Evolutionary conservation across 2,329 filamentous ascomycete species (phyloP).

Genomic region (Sarocladiaceae sp.): DNA sequence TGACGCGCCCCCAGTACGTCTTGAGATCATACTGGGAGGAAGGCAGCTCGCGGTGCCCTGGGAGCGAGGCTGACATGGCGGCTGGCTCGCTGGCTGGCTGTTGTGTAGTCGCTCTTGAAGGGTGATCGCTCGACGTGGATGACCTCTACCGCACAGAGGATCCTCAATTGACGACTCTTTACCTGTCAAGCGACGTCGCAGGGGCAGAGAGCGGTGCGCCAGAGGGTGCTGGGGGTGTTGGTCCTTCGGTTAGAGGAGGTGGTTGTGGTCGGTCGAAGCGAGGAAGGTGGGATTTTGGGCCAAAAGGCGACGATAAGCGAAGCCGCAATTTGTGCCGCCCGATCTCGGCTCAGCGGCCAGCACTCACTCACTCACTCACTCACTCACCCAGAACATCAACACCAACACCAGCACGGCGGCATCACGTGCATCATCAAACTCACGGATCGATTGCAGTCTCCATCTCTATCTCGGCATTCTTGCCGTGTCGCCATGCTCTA

Average conservation of each 20-base stretch:
- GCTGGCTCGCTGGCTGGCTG: background rate
- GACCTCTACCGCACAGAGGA: background rate
- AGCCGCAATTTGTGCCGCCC: slow-evolving; percentile 6
- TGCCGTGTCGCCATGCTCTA: too few relatives aligned
- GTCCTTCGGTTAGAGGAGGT: background rate
- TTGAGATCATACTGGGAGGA: slow-evolving; percentile 85
- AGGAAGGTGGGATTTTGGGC: background rate
- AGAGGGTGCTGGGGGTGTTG: background rate
- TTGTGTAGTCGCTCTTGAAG: background rate
- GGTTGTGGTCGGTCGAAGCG: background rate
- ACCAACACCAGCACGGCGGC: background rate
- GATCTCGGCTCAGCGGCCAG: slow-evolving; percentile 13
- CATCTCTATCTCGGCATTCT: too few relatives aligned
- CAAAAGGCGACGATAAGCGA: slow-evolving; percentile 15
- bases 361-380: too few relatives aligned
- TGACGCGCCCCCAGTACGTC: slow-evolving; percentile 93
- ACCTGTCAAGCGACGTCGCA: background rate
- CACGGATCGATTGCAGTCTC: background rate
- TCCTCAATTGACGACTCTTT: slow-evolving; percentile 7
- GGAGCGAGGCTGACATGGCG: slow-evolving; percentile 59
- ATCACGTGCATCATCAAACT: background rate
- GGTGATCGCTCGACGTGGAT: too few relatives aligned
- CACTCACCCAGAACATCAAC: too few relatives aligned
- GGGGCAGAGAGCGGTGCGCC: background rate
- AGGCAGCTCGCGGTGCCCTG: slow-evolving; percentile 72